Conservation (phyloP, 495 filamentous ascomycete species). For the Filosporella fistucella region DNA sequence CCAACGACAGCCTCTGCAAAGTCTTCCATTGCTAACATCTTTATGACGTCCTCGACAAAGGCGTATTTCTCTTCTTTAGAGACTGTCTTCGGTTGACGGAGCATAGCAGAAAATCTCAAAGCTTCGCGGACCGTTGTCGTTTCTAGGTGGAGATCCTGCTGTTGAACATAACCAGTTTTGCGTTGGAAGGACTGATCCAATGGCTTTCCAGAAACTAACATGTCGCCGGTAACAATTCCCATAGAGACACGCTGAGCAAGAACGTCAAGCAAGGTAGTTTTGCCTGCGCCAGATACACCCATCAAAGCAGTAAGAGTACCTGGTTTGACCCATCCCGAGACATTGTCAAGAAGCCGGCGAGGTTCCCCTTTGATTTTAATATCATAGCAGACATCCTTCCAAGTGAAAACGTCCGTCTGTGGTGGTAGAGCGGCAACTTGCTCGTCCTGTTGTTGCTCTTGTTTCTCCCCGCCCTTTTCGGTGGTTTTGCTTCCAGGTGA, state of each 20-base stretch:
- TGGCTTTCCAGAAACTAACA: slow-evolving; percentile 74
- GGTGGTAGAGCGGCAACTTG: slow-evolving; percentile 46
- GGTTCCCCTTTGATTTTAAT: slow-evolving; percentile 78
- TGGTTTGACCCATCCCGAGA: slow-evolving; percentile 89
- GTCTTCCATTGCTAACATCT: slow-evolving; percentile 81
- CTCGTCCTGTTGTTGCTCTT: slow-evolving; percentile 41
- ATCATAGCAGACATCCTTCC: slow-evolving; percentile 82
- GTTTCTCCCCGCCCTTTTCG: slow-evolving; percentile 23
- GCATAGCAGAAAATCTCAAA: slow-evolving; percentile 74
- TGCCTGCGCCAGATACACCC: slow-evolving; percentile 71
- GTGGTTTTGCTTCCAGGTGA: slow-evolving; percentile 29
- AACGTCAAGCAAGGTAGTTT: slow-evolving; percentile 69
- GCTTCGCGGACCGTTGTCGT: slow-evolving; percentile 86
- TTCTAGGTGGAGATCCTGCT: slow-evolving; percentile 87
- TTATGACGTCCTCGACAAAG: slow-evolving; percentile 89
- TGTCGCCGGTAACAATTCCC: slow-evolving; percentile 81
- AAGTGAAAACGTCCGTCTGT: slow-evolving; percentile 74
- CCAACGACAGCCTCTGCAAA: slow-evolving; percentile 87
- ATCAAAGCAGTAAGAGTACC: slow-evolving; percentile 88
- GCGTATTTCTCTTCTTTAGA: slow-evolving; percentile 70
- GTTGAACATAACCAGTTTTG: slow-evolving; percentile 93
- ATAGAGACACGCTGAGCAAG: slow-evolving; percentile 77
- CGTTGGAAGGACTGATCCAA: slow-evolving; percentile 82
- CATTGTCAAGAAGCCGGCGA: slow-evolving; percentile 74
- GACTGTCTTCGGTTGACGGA: slow-evolving; percentile 73